phyloP scores from a whole-genome alignment of 1,139 yeast genomes.

The Magnusiomyces suaveolens region DNA sequence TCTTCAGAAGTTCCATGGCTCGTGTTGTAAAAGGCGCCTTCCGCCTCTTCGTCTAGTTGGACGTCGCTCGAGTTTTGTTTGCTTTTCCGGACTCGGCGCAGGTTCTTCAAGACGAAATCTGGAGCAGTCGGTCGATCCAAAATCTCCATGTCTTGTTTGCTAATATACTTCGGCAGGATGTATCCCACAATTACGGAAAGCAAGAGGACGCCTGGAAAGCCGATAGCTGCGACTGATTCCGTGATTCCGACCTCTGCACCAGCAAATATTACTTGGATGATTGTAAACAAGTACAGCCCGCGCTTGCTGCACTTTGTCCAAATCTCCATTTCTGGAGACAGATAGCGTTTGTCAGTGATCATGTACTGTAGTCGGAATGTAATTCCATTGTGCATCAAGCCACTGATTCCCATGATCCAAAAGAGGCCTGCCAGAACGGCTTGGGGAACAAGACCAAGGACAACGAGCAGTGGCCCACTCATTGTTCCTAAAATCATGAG shows the following conservation, averaged over 20 bases:
- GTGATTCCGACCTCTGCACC: conserved; percentile 80
- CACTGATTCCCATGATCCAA: conserved; percentile 85
- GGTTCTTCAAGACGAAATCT: conserved; percentile 40
- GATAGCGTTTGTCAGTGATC: conserved; percentile 44
- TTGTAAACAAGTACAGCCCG: conserved; percentile 46
- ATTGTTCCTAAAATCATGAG: conserved; percentile 73
- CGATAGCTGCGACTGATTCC: conserved; percentile 83
- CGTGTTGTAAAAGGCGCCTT: background rate
- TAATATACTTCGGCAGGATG: conserved; percentile 54
- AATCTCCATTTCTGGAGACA: conserved; percentile 22
- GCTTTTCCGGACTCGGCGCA: conserved; percentile 12
- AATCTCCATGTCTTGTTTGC: conserved; percentile 46
- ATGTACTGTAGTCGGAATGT: conserved; percentile 54
- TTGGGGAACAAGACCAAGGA: conserved; percentile 83
- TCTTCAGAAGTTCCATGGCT: background rate
- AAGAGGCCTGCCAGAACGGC: conserved; percentile 87
- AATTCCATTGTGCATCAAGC: conserved; percentile 59
- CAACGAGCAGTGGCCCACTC: conserved; percentile 76
- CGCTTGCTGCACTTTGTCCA: conserved; percentile 27
- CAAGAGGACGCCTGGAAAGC: conserved; percentile 80
- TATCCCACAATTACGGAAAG: conserved; percentile 54
- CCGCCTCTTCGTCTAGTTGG: background rate
- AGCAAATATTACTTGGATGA: conserved; percentile 34
- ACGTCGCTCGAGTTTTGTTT: background rate
- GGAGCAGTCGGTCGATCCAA: conserved; percentile 73